These are phyloP conservation scores for Hansenula anomala DNA, from an alignment of 1,139 yeast species.

Conservation along the genomic window DNA sequence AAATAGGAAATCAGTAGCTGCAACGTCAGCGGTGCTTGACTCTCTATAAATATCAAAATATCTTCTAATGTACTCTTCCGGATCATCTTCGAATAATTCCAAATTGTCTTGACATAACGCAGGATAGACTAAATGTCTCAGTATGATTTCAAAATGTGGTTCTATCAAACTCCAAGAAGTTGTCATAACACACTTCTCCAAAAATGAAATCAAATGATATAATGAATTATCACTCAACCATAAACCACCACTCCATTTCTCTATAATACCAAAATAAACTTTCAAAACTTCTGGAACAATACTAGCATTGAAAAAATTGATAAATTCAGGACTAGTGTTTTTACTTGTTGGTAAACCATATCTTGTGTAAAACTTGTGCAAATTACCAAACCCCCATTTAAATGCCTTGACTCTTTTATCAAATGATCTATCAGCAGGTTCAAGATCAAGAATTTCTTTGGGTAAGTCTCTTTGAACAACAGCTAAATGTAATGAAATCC, in stretches of 20 bases:
- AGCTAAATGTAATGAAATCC: conserved; percentile 60
- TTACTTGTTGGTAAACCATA: conserved; percentile 43
- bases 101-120: conserved; percentile 52
- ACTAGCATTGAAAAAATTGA: conserved; percentile 40
- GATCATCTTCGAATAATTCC: conserved; percentile 66
- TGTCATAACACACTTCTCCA: conserved; percentile 55
- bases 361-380: conserved; percentile 52
- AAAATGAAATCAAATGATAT: conserved; percentile 57
- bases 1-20: conserved; percentile 72
- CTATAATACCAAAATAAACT: conserved; percentile 55
- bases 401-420: conserved; percentile 55
- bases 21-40: conserved; percentile 71
- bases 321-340: conserved; percentile 37
- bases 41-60: conserved; percentile 69
- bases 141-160: conserved; percentile 52
- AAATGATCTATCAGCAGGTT: conserved; percentile 44
- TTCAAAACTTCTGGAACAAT: conserved; percentile 60
- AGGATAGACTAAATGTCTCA: conserved; percentile 59
- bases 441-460: conserved; percentile 42
- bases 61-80: conserved; percentile 69
- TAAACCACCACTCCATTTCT: conserved; percentile 52
- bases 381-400: conserved; percentile 72
- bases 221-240: conserved; percentile 60
- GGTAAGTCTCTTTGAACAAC: conserved; percentile 61
- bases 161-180: conserved; percentile 51